Base-by-base conservation (phyloP, 78 protist species). In the Pigoraptor vietnamica region DNA sequence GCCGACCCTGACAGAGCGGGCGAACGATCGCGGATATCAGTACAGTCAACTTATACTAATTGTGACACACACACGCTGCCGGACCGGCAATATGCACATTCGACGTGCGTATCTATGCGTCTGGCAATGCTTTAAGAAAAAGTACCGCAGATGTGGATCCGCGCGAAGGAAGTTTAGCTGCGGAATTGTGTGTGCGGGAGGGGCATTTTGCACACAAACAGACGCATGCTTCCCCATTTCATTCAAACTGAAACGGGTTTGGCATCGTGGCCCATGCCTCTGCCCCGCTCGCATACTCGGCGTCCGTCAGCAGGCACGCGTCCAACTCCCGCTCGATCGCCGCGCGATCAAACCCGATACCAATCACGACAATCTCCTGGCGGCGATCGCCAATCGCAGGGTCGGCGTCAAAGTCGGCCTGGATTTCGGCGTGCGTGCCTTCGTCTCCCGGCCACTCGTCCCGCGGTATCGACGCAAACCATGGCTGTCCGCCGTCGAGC, bases 361-460 rank as follows among this genome's bases (percentile, higher is more conserved):
- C 99, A 48, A 98, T 98, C 92, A 96, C 92, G 48, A 98, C 98
- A 24, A 98, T 35, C 93, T 97, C 98, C 79, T 96, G 94, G 25
- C 55, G 88, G 6, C 91, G 86, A 87, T 92, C 95, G 37, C 95
- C 95, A 24, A 84, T 0, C 35, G 38, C 36, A 32, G 21, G 79
- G 33, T 55, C n/a, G 84, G 24, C 36, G 36, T 29, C 91, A 2
- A 40, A 87, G 40, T 79, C 88, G 2, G 32, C 55, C 32, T 0
- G 0, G 48, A 86, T 10, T 24, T 93, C 93, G n/a, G 39, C 38
- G 32, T 0, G 25, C 39, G 32, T 79, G 33, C 1, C 37, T 0
- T 24, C n/a, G 55, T 9, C 37, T 14, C 82, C 79, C 34, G 81
- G 87, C 91, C 90, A 87, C 2, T 82, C 88, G 21, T 89, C 89